Evolutionary conservation across 495 filamentous ascomycete genomes (phyloP), one percentile per base, ranked within the genome.

Genomic region (Penicillium coprophilum): DNA sequence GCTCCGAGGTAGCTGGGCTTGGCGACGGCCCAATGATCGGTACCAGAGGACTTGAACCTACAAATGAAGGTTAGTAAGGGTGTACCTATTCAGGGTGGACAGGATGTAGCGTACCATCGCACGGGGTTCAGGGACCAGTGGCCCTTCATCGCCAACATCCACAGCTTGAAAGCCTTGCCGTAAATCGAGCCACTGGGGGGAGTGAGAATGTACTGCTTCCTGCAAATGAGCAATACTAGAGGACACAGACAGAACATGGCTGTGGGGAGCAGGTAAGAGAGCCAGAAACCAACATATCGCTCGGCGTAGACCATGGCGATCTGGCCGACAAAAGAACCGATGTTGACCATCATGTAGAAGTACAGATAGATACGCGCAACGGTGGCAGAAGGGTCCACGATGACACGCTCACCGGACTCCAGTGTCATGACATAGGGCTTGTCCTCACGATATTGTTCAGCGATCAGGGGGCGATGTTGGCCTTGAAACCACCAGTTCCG

Each of bases 271-370:
- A 82, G 87, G 71, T 86, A 91, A 13, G 86, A 87, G 51, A 90
- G 77, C 78, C 82, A 92, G 74, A 90, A 92, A 20, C 88, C 88
- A 53, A 91, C 84, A 51, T 88, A 89, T 55, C 86, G 81, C 48
- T 72, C 53, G 13, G 71, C 50, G 47, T 69, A 78, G 61, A 57
- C 79, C 58, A 66, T 71, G 68, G 54, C 54, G 17, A 69, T 62
- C 55, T 73, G 55, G 51, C 65, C 57, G 32, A 50, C 8, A 38
- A 84, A 49, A 1, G 80, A 76, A 7, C 73, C 77, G 13, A 78
- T 56, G 44, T 80, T 80, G 50, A 92, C 85, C 71, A 88, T 86
- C 59, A 73, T 40, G 59, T 75, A 77, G 63, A 74, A 77, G 65
- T 73, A 76, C 1, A 75, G 57, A 19, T 71, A 76, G 61, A 76